Conservation (phyloP, 2,329 filamentous ascomycete genomes). For the Emmonsia crescens region DNA sequence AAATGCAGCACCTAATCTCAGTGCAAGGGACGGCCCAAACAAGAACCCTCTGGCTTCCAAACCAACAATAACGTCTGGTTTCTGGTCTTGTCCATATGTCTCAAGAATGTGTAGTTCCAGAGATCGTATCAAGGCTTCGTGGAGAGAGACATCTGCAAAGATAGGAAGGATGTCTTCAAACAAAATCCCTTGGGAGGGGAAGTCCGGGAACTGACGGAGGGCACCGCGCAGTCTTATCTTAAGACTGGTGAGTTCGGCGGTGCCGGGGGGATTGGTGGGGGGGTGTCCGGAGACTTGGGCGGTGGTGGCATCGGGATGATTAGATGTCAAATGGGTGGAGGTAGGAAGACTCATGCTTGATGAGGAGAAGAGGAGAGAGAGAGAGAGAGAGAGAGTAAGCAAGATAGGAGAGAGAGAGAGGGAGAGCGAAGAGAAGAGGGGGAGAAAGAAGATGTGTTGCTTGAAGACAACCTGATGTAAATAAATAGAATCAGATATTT, state of each 20-base stretch:
- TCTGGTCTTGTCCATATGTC: slow-evolving; percentile 46
- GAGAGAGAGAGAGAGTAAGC: slow-evolving; percentile 10
- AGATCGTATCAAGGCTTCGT: slow-evolving; percentile 67
- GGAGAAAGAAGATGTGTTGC: slow-evolving; percentile 10
- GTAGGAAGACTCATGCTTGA: slow-evolving; percentile 31
- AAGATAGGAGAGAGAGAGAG: slow-evolving; percentile 11
- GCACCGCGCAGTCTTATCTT: slow-evolving; percentile 57
- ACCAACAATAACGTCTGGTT: slow-evolving; percentile 83
- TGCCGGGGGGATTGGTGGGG: slow-evolving; percentile 36
- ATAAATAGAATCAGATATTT: not conserved
- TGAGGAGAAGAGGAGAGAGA: slow-evolving; percentile 13
- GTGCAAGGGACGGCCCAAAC: slow-evolving; percentile 80
- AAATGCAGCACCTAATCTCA: slow-evolving; percentile 73
- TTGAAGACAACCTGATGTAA: no score
- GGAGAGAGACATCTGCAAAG: slow-evolving; percentile 66
- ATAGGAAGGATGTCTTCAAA: slow-evolving; percentile 98
- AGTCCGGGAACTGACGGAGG: slow-evolving; percentile 81
- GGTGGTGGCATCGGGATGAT: slow-evolving; percentile 30
- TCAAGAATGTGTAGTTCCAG: slow-evolving; percentile 72
- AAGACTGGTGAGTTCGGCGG: slow-evolving; percentile 51
- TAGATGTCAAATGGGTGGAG: slow-evolving; percentile 15
- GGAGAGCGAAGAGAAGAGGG: slow-evolving; percentile 10
- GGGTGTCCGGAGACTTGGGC: slow-evolving; percentile 33
- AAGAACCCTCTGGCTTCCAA: slow-evolving; percentile 92
- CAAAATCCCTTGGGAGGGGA: slow-evolving; percentile 81